phyloP scores from a whole-genome alignment of 352 stramenopile species.

The Saprolegnia diclina region DNA sequence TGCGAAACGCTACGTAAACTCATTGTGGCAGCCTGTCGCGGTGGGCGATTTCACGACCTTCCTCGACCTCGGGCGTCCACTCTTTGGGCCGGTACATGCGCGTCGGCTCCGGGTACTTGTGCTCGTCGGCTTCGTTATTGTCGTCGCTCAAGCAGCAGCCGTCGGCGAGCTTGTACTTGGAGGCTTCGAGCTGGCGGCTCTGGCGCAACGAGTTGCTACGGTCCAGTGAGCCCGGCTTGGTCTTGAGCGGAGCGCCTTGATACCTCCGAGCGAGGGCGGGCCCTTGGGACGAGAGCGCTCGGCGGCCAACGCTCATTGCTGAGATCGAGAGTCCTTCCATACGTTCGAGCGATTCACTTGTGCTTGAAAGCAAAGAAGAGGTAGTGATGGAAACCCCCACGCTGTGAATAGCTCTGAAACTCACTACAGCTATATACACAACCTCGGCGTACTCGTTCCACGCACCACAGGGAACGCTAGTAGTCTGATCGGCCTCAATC shows the following conservation, averaged over 20 bases:
- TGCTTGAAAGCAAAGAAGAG: too few species aligned
- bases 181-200: not conserved
- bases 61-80: slow-evolving; percentile 59
- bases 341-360: too few species aligned
- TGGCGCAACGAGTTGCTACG: not conserved
- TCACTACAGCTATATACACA: too few species aligned
- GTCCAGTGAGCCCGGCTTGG: not conserved
- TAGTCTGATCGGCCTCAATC: too few species aligned
- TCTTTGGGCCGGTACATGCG: slow-evolving; percentile 51
- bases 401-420: too few species aligned
- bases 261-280: not conserved
- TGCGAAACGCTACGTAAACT: slow-evolving; percentile 42
- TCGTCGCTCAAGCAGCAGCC: slow-evolving; percentile 18
- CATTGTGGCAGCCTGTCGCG: not conserved
- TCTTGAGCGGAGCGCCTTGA: not conserved
- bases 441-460: too few species aligned
- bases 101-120: slow-evolving; percentile 26
- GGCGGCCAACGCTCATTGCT: slow-evolving; percentile 12
- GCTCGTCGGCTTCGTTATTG: slow-evolving; percentile 24
- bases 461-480: too few species aligned
- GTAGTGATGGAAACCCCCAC: too few species aligned
- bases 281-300: slow-evolving; percentile 1
- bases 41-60: slow-evolving; percentile 33
- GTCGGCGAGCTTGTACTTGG: slow-evolving; percentile 26
- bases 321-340: slow-evolving; percentile 28